These are phyloP conservation scores for Salisapilia sapeloensis DNA, from an alignment of 352 stramenopile genomes.

Conservation along the genomic window DNA sequence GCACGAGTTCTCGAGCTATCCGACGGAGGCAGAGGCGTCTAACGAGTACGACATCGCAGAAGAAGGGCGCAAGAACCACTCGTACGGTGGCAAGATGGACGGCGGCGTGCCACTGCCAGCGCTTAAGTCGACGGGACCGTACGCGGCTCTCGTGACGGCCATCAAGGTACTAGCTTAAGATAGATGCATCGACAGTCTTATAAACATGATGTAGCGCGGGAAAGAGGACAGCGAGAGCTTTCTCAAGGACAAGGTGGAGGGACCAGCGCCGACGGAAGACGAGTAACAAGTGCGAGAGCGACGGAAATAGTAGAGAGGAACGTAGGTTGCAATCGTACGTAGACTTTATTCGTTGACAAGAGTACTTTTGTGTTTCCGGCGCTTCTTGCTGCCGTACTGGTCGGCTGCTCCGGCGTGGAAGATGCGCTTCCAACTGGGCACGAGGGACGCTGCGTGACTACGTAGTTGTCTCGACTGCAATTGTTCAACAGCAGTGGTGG, in stretches of 20 bases:
- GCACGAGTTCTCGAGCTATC: constrained; percentile 54
- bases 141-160: constrained; percentile 50
- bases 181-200: neutral
- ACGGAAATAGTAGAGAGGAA: neutral
- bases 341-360: neutral
- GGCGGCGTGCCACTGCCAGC: constrained; percentile 30
- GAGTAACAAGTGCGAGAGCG: constrained; percentile 16
- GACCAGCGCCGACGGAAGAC: constrained; percentile 42
- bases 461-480: constrained; percentile 7
- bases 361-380: constrained; percentile 32
- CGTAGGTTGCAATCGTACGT: neutral
- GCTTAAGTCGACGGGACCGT: constrained; percentile 48
- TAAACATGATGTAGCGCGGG: constrained; percentile 17
- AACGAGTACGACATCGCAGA: constrained; percentile 38
- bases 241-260: constrained; percentile 68
- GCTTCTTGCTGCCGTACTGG: constrained; percentile 13
- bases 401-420: constrained; percentile 16
- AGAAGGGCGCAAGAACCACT: constrained; percentile 36
- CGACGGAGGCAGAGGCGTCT: constrained; percentile 25
- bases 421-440: constrained; percentile 47
- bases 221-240: constrained; percentile 70
- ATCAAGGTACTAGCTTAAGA: constrained; percentile 29
- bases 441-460: constrained; percentile 14
- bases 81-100: constrained; percentile 54
- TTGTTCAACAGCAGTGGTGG: too few species aligned